Percentiles rank a stretch among this genome's conserved stretches.
Conservation (phyloP, 805 yeast genomes). For the Candida pseudofarinosa region DNA sequence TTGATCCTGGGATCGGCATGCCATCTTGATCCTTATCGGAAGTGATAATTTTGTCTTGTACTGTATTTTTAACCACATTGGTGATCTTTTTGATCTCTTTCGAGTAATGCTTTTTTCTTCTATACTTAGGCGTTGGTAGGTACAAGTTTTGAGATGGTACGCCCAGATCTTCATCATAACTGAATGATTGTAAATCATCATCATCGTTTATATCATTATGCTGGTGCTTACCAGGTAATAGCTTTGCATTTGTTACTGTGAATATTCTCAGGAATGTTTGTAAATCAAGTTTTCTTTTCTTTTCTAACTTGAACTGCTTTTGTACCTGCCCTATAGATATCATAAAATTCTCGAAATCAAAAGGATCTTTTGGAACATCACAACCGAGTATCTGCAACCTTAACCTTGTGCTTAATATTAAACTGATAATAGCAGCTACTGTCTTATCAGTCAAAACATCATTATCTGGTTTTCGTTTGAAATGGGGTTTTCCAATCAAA, state of each 20-base stretch:
- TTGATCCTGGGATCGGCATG: constrained; percentile 7
- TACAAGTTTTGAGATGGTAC: not conserved
- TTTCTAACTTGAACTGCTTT: constrained; percentile 54
- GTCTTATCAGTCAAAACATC: constrained; percentile 58
- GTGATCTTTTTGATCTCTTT: constrained; percentile 48
- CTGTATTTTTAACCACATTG: constrained; percentile 67
- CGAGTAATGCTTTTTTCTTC: constrained; percentile 31
- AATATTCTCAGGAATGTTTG: constrained; percentile 43
- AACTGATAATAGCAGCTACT: constrained; percentile 76
- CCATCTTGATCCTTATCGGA: constrained; percentile 17
- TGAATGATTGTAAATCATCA: not conserved
- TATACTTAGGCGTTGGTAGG: constrained; percentile 12
- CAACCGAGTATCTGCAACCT: constrained; percentile 41
- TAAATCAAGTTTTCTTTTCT: constrained; percentile 52
- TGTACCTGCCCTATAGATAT: constrained; percentile 73
- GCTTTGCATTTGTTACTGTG: constrained; percentile 29
- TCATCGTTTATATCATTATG: constrained; percentile 1
- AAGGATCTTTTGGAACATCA: constrained; percentile 78
- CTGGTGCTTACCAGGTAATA: constrained; percentile 18
- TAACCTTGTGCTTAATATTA: constrained; percentile 65
- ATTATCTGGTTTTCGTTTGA: constrained; percentile 37
- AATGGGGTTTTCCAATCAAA: constrained; percentile 54
- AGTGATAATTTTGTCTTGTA: constrained; percentile 51
- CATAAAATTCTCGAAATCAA: constrained; percentile 68
- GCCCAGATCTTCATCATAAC: not conserved